Conservation (phyloP, 1,284 basidiomycete genomes). For the Ustilago xerochloae region DNA sequence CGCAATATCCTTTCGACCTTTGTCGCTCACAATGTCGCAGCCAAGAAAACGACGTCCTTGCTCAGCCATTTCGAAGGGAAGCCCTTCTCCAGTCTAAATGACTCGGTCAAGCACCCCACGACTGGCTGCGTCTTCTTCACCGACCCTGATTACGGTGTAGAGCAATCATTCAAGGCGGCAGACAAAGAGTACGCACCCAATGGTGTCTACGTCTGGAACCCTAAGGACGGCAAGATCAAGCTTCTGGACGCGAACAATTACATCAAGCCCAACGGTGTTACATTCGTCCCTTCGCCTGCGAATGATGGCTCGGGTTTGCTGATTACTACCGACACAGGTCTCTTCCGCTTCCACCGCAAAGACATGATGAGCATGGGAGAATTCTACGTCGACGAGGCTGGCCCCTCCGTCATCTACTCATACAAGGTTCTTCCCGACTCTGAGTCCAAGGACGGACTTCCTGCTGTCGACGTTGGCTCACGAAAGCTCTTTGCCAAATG, state of each 20-base stretch:
- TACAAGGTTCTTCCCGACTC: slow-evolving; percentile 33
- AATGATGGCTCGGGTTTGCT: slow-evolving; percentile 38
- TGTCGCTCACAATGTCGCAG: slow-evolving; percentile 27
- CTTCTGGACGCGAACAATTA: slow-evolving; percentile 37
- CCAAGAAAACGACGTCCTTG: slow-evolving; percentile 4
- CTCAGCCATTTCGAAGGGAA: slow-evolving; percentile 26
- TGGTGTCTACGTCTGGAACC: slow-evolving; percentile 46
- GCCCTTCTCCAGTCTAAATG: slow-evolving; percentile 54
- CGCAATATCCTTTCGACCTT: slow-evolving; percentile 28
- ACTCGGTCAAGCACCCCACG: slow-evolving; percentile 42
- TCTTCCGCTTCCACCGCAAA: slow-evolving; percentile 41
- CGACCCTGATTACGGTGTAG: slow-evolving; percentile 55
- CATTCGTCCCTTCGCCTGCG: slow-evolving; percentile 35
- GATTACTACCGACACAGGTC: slow-evolving; percentile 43
- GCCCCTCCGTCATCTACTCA: slow-evolving; percentile 32
- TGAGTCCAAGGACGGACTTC: slow-evolving; percentile 20
- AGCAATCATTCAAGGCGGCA: slow-evolving; percentile 43
- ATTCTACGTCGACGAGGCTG: slow-evolving; percentile 34
- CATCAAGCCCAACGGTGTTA: slow-evolving; percentile 51
- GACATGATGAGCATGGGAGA: slow-evolving; percentile 35
- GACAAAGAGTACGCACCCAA: slow-evolving; percentile 45
- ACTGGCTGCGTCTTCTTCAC: slow-evolving; percentile 50
- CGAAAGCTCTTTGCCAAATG: slow-evolving; percentile 32
- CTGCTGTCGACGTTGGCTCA: slow-evolving; percentile 21
- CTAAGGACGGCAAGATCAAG: slow-evolving; percentile 24